phyloP scores from a whole-genome alignment of 495 filamentous ascomycete genomes.

The Neurospora hispaniola region DNA sequence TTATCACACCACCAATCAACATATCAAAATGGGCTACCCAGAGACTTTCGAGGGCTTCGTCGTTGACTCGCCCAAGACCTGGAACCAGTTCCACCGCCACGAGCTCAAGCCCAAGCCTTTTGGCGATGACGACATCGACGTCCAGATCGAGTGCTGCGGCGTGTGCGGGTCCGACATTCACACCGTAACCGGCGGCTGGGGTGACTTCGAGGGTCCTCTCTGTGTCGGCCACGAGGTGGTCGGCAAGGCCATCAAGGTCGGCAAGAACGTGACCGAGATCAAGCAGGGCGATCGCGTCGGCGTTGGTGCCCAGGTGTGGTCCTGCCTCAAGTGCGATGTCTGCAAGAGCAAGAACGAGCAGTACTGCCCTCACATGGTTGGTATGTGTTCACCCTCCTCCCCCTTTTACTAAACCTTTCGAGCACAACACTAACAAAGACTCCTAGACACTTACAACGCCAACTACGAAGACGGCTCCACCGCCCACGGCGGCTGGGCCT shows the following conservation, averaged over 20 bases:
- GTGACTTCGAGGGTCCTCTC: constrained; percentile 50
- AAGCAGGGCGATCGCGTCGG: constrained; percentile 71
- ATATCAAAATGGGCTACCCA: constrained; percentile 53
- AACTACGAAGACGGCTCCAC: constrained; percentile 17
- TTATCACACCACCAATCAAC: neutral
- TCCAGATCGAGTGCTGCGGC: constrained; percentile 54
- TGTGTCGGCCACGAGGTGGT: constrained; percentile 71
- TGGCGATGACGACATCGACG: constrained; percentile 62
- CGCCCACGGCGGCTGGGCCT: constrained; percentile 30
- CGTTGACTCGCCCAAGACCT: constrained; percentile 20
- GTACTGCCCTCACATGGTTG: constrained; percentile 57
- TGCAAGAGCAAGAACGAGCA: constrained; percentile 54
- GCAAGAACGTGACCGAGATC: constrained; percentile 33
- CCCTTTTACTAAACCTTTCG: neutral
- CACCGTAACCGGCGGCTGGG: constrained; percentile 70
- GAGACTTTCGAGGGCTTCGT: constrained; percentile 63
- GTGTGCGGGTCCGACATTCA: constrained; percentile 75
- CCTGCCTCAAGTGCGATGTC: constrained; percentile 48
- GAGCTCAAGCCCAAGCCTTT: constrained; percentile 74
- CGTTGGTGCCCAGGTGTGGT: constrained; percentile 66
- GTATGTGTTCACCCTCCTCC: neutral
- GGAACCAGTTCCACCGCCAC: constrained; percentile 14
- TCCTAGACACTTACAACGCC: constrained; percentile 22
- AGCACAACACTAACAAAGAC: neutral
- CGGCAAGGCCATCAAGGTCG: constrained; percentile 61